Conservation (phyloP, 371 early-diverging fungal genomes). For the Mucor saturninus region DNA sequence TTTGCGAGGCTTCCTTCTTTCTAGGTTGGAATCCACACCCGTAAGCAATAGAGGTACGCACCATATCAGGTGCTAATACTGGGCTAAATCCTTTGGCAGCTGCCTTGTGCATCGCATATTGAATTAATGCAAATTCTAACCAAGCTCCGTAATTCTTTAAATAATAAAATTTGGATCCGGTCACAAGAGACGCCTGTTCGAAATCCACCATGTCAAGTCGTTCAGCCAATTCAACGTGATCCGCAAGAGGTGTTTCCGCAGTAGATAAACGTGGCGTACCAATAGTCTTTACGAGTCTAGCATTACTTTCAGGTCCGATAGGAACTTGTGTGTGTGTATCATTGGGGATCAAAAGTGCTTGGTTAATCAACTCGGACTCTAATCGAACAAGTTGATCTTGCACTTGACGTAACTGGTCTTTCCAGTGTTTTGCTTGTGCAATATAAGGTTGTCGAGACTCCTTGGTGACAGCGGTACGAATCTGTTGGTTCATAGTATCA, state of each 20-base stretch:
- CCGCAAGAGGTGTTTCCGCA: conserved; percentile 41
- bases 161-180: conserved; percentile 89
- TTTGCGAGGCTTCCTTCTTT: conserved; percentile 79
- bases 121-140: conserved; percentile 85
- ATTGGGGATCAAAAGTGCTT: conserved; percentile 75
- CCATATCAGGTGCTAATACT: conserved; percentile 88
- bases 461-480: conserved; percentile 20
- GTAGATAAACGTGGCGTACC: conserved; percentile 35
- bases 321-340: conserved; percentile 70
- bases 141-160: conserved; percentile 83
- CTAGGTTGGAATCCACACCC: conserved; percentile 93
- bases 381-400: conserved; percentile 17
- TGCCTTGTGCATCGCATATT: conserved; percentile 83
- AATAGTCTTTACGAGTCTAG: conserved; percentile 53
- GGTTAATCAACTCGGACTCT: conserved; percentile 16
- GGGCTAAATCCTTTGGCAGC: conserved; percentile 75
- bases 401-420: conserved; percentile 24
- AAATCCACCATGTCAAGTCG: conserved; percentile 79
- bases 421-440: conserved; percentile 28
- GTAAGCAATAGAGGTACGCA: conserved; percentile 77
- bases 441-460: conserved; percentile 20
- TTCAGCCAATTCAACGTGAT: conserved; percentile 73
- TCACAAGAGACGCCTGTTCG: conserved; percentile 79
- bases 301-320: conserved; percentile 67
- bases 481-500: conserved; percentile 21